Base-by-base conservation (phyloP, 2,329 filamentous ascomycete species). In the Talaromyces atroroseus region DNA sequence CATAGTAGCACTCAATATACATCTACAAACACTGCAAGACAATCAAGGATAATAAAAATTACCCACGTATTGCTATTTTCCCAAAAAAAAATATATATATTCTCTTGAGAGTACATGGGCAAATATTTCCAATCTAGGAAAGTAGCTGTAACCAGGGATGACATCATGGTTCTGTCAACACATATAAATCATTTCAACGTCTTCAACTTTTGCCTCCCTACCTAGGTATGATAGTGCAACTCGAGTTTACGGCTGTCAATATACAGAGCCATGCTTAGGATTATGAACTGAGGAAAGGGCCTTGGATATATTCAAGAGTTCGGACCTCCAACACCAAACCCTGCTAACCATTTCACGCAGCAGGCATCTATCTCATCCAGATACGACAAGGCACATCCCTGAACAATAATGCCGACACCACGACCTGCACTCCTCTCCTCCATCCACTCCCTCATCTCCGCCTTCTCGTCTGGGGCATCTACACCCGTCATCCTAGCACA, bases 391-490 rank as follows among this genome's bases (percentile, higher is more conserved):
- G n/a, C n/a, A 38, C 5, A 38, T 38, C 34, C 34, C 12, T 12
- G 23, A 20, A 26, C 16, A 12, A 24, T 7, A 24, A 57, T 57
- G 54, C 51, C 56, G 12, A 44, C 42, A 11, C 54, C 62, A 24
- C 60, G 60, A 32, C 40, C 57, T 50, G 46, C 61, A 29, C 64
- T 72, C 45, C 59, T 67, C 45, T 48, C 57, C 5, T 62, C 68
- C 48, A 63, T 67, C 34, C 62, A 64, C 18, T 54, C 62, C 53
- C 63, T 74, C 62, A 65, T 68, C 47, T 46, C 58, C 5, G 66
- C 70, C 56, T 69, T 75, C 38, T 64, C 71, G 42, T 56, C 62
- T 54, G 63, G 16, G 51, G 66, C 12, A 59, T 65, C 29, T 29
- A 63, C 21, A 56, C 61, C 8, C 63, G 24, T 44, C 52, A 58